These are phyloP conservation scores for Candida tropicalis DNA, from an alignment of 1,139 yeast species.

Conservation along the genomic window DNA sequence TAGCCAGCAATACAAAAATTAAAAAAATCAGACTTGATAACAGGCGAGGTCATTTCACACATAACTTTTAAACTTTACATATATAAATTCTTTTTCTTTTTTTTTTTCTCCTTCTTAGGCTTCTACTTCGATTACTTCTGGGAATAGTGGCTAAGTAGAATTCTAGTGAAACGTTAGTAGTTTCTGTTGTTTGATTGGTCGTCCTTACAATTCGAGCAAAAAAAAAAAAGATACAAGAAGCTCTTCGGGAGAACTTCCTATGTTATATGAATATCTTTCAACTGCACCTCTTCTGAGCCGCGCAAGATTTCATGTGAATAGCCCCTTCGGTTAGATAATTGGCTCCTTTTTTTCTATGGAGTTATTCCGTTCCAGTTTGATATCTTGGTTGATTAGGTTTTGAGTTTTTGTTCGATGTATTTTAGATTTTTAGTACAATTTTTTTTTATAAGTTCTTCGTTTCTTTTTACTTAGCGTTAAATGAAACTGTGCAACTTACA, in stretches of 20 bases:
- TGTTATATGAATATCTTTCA: no score
- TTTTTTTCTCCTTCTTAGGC: background rate
- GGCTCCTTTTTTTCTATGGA: no score
- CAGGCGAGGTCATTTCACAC: background rate
- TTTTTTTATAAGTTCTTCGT: background rate
- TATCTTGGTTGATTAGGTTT: background rate
- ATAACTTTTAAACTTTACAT: slow-evolving; percentile 2
- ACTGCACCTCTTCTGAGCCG: no score
- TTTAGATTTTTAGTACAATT: background rate
- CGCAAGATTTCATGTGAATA: no score
- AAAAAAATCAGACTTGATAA: no score
- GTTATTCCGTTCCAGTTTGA: no score
- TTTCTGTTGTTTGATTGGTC: background rate
- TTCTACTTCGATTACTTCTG: no score
- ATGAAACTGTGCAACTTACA: slow-evolving; percentile 1
- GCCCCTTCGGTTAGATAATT: no score
- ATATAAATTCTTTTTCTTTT: background rate
- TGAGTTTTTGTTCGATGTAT: no score
- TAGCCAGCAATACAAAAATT: background rate
- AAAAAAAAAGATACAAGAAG: no score
- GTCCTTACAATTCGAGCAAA: slow-evolving; percentile 1
- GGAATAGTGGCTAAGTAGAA: background rate
- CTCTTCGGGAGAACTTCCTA: no score
- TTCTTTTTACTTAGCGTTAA: background rate
- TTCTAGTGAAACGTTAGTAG: background rate